These are phyloP conservation scores for Aurifilum marmelostoma DNA, from an alignment of 2,329 filamentous ascomycete species.

Conservation along the genomic window DNA sequence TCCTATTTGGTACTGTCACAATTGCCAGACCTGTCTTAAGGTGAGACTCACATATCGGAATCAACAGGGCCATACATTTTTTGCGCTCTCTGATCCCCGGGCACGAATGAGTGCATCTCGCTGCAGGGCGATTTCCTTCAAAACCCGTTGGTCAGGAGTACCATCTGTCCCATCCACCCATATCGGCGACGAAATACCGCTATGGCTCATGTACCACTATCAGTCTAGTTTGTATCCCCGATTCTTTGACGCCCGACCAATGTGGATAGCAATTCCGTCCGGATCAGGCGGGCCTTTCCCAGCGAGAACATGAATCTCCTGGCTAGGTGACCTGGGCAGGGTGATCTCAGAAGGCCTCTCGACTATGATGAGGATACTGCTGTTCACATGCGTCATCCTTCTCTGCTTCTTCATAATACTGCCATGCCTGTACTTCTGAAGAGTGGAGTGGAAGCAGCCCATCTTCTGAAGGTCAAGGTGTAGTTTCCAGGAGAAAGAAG, in stretches of 20 bases:
- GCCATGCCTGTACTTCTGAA: neutral
- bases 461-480: neutral
- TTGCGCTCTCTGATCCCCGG: neutral
- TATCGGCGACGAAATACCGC: too few relatives aligned
- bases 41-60: neutral
- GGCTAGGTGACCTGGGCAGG: neutral
- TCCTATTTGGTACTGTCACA: neutral
- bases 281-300: neutral
- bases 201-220: neutral
- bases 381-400: neutral
- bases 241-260: neutral
- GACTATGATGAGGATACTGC: neutral
- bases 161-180: too few relatives aligned
- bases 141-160: too few relatives aligned
- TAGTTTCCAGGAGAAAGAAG: too few relatives aligned
- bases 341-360: neutral
- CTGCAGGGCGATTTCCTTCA: too few relatives aligned
- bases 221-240: neutral
- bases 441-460: neutral
- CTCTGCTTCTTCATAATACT: neutral
- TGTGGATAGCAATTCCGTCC: neutral
- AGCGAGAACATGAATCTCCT: neutral
- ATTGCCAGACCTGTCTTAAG: too few relatives aligned
- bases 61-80: too few relatives aligned
- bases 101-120: neutral